phyloP scores from a whole-genome alignment of 257 asterid genomes.

The Solanum gandarillasii region DNA sequence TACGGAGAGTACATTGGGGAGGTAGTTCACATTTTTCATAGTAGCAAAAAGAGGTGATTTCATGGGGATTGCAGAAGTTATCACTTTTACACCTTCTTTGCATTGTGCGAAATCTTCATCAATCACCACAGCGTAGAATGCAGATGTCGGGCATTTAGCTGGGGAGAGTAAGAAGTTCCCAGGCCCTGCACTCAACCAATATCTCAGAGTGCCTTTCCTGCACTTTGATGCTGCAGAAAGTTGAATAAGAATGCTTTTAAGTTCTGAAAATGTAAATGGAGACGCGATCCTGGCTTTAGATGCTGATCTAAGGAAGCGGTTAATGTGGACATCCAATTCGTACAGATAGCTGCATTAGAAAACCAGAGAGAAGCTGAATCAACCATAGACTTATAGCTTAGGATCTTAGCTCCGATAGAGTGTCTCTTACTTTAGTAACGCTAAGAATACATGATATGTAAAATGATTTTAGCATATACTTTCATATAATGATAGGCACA shows the following conservation, averaged over 20 bases:
- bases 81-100: constrained; percentile 66
- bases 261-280: constrained; percentile 47
- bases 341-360: constrained; percentile 40
- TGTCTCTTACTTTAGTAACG: not conserved
- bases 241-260: constrained; percentile 67
- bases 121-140: constrained; percentile 79
- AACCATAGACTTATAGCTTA: not conserved
- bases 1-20: constrained; percentile 66
- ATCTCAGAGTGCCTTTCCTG: constrained; percentile 60
- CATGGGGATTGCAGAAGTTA: constrained; percentile 70
- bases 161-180: constrained; percentile 84
- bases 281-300: constrained; percentile 48
- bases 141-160: constrained; percentile 48
- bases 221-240: constrained; percentile 60
- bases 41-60: constrained; percentile 74
- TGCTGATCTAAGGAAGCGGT: constrained; percentile 75
- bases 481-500: not conserved
- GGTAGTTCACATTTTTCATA: constrained; percentile 81
- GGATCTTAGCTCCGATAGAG: not conserved
- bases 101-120: constrained; percentile 49
- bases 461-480: not conserved
- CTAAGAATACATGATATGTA: not conserved
- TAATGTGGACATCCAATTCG: constrained; percentile 66
- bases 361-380: not conserved
- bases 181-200: constrained; percentile 82